Evolutionary conservation across 129 eudicot genomes (phyloP).

Genomic region (Heracleum sosnowskyi): DNA sequence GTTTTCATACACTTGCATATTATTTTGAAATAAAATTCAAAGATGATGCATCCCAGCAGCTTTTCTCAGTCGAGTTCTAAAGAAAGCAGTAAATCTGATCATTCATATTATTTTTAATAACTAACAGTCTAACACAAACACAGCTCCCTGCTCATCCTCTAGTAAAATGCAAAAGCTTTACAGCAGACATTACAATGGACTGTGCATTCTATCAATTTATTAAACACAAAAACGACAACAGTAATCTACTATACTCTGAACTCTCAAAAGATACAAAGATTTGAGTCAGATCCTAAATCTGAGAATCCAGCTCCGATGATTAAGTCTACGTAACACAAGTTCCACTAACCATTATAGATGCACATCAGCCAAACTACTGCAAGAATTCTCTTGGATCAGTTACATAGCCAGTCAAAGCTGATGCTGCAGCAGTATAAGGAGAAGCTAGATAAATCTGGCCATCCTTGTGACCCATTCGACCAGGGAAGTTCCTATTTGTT

Average conservation of each 20-base stretch:
- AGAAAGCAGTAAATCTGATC: not conserved
- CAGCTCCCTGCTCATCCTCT: not conserved
- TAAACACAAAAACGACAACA: not conserved
- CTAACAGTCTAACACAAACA: not conserved
- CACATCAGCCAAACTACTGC: conserved; percentile 21
- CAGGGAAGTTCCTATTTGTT: conserved; percentile 93
- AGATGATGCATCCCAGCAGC: not conserved
- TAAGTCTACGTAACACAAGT: not conserved
- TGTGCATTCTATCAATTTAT: too few relatives aligned
- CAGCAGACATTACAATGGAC: too few relatives aligned
- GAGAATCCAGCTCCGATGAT: not conserved
- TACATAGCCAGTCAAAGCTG: conserved; percentile 94
- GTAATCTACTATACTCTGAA: not conserved
- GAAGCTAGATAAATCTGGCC: conserved; percentile 93
- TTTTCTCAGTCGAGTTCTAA: not conserved
- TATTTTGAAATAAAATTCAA: too few relatives aligned
- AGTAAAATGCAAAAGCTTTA: not conserved
- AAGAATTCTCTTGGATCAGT: conserved; percentile 93
- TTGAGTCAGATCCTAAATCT: not conserved
- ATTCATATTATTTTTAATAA: not conserved
- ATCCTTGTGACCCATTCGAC: conserved; percentile 96
- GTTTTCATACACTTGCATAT: too few relatives aligned
- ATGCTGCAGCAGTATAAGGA: conserved; percentile 98
- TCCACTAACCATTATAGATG: not conserved
- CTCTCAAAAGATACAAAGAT: not conserved